Base-by-base conservation (phyloP, 2,329 filamentous ascomycete genomes). In the Pseudocercospora eumusae region DNA sequence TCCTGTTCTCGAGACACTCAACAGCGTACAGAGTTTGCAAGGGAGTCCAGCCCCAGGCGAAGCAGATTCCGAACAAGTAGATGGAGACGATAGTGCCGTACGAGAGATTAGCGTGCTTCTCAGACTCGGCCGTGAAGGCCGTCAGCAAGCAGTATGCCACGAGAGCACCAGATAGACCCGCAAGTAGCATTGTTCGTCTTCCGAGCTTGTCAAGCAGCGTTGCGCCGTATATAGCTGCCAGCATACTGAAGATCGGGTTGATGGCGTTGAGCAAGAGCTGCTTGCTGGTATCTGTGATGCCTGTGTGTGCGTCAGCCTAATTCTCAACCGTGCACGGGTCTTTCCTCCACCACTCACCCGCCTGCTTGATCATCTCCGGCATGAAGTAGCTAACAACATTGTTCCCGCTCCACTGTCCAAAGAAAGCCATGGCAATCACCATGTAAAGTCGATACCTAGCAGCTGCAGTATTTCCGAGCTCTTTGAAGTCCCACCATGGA, bases 391-490 rank as follows among this genome's bases (percentile, higher is more conserved):
- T 70, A 0, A 76, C 74, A 6, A 77, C 76, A 23, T 75, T 76
- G 67, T 78, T 78, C 1, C 77, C 77, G 5, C 65, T 70, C 75
- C 75, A 77, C 62, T 79, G 77, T 0, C 77, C 76, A 44, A 78
- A 79, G 65, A 76, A 77, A 0, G 75, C 72, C 75, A 79, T 77
- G 10, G 70, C 69, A 11, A 78, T 75, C 4, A 78, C 76, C 70
- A 77, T 74, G 59, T 70, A 71, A 18, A 78, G 63, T 49, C 77
- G 71, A 64, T 82, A 81, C 18, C 83, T 78, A 66, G 85, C 85
- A 18, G 81, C 82, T 15, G 75, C 75, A 3, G 79, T 82, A 58
- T 78, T 77, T 66, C 78, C 71, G 28, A 84, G 75, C 64, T 84
- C 83, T 8, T 80, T 59, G 56, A 65, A 67, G 53, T 67, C 65